phyloP scores from a whole-genome alignment of 495 filamentous ascomycete genomes.

The Diplogelasinospora grovesii region DNA sequence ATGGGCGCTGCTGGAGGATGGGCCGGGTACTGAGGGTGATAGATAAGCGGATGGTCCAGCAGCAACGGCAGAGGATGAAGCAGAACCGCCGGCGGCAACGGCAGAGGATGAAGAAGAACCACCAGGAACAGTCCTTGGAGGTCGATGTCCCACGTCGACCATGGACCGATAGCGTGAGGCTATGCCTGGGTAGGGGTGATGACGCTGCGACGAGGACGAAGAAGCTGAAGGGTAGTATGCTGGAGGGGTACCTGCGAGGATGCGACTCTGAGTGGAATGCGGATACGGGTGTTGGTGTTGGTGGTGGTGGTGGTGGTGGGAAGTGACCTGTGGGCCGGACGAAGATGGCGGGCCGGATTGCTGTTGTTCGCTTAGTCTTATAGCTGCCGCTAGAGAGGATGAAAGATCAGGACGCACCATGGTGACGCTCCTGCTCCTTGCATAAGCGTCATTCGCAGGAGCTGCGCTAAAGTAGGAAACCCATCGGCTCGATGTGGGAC shows the following conservation, averaged over 20 bases:
- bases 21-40: too few relatives aligned
- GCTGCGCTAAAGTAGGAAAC: slow-evolving; percentile 18
- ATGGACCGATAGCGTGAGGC: slow-evolving; percentile 20
- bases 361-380: slow-evolving; percentile 4
- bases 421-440: slow-evolving; percentile 38
- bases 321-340: slow-evolving; percentile 16
- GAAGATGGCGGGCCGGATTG: slow-evolving; percentile 12
- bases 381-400: neutral
- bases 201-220: slow-evolving; percentile 22
- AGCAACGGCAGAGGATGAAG: too few relatives aligned
- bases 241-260: slow-evolving; percentile 33
- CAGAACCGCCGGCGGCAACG: too few relatives aligned
- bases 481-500: slow-evolving; percentile 7
- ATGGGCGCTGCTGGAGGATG: slow-evolving; percentile 10
- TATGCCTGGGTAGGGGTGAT: slow-evolving; percentile 13
- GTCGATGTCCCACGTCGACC: slow-evolving; percentile 17
- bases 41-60: too few relatives aligned
- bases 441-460: slow-evolving; percentile 18
- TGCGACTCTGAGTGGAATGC: slow-evolving; percentile 21
- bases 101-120: slow-evolving; percentile 6
- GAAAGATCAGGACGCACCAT: slow-evolving; percentile 27
- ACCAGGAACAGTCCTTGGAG: slow-evolving; percentile 11
- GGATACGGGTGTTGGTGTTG: slow-evolving; percentile 10
- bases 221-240: slow-evolving; percentile 26
- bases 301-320: too few relatives aligned